Evolutionary conservation across 805 yeast species (phyloP).

Genomic region (Ogataea pilisensis): DNA sequence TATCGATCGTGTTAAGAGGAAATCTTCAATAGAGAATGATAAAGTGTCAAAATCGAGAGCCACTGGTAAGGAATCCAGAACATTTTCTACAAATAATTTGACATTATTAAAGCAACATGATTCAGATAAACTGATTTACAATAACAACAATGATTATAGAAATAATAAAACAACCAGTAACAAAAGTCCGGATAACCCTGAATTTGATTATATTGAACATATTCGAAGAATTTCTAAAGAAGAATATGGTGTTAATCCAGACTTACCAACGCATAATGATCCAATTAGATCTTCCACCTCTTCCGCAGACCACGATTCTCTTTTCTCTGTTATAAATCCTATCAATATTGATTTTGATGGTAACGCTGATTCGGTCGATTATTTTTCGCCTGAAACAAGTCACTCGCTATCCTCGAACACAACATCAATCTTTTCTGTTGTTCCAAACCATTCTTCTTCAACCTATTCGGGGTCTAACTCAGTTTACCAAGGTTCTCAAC

Average conservation of each 20-base stretch:
- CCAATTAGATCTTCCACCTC: conserved; percentile 6
- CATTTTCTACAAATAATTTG: conserved; percentile 12
- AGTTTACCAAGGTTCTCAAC: conserved; percentile 7
- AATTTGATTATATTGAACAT: conserved; percentile 36
- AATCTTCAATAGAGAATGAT: background rate
- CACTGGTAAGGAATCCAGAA: background rate
- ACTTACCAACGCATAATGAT: conserved; percentile 7
- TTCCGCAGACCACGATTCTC: conserved; percentile 12
- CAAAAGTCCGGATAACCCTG: conserved; percentile 25
- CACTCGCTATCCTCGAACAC: conserved; percentile 25
- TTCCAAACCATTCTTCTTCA: conserved; percentile 2
- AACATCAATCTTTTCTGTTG: conserved; percentile 18
- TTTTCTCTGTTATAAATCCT: conserved; percentile 19
- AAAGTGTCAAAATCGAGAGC: conserved; percentile 1
- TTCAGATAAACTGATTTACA: conserved; percentile 11
- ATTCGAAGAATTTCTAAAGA: conserved; percentile 33
- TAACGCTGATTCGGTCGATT: conserved; percentile 13
- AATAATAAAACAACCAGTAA: background rate
- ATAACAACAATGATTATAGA: conserved; percentile 1
- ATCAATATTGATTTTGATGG: conserved; percentile 23
- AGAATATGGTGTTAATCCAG: conserved; percentile 29
- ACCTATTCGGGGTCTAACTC: conserved; percentile 9
- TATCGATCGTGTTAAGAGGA: conserved; percentile 24
- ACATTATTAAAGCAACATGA: conserved; percentile 17
- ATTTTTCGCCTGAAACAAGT: conserved; percentile 26